These are phyloP conservation scores for Apiospora pterosperma DNA, from an alignment of 2,329 filamentous ascomycete species.

Conservation along the genomic window DNA sequence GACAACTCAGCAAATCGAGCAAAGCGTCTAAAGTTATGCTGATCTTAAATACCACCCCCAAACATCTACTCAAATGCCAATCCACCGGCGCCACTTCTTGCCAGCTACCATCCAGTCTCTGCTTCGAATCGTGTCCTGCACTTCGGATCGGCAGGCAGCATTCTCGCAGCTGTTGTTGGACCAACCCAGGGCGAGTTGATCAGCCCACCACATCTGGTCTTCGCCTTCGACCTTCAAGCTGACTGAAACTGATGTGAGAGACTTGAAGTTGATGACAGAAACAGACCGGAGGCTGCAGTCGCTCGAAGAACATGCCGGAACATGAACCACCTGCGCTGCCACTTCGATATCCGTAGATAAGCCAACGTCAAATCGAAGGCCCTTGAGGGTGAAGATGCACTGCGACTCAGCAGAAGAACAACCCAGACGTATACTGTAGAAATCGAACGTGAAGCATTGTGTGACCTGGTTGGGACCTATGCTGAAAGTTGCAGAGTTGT, in stretches of 20 bases:
- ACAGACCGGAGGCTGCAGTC: slow-evolving; percentile 20
- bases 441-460: background rate
- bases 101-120: background rate
- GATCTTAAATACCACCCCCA: background rate
- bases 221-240: slow-evolving; percentile 34
- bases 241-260: slow-evolving; percentile 33
- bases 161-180: slow-evolving; percentile 35
- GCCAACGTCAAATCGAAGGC: slow-evolving; percentile 13
- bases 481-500: slow-evolving; percentile 19
- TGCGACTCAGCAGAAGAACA: slow-evolving; percentile 21
- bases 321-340: background rate
- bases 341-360: background rate
- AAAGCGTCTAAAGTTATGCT: background rate
- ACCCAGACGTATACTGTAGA: slow-evolving; percentile 19
- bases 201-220: slow-evolving; percentile 42
- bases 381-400: slow-evolving; percentile 26
- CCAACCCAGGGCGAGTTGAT: slow-evolving; percentile 42
- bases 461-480: slow-evolving; percentile 20
- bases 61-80: too few relatives aligned
- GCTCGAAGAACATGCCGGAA: slow-evolving; percentile 19
- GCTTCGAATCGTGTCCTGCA: slow-evolving; percentile 24
- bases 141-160: slow-evolving; percentile 33
- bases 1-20: slow-evolving; percentile 6
- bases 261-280: slow-evolving; percentile 18
- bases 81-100: background rate